These are phyloP conservation scores for Rhodosporidiobolus sp. DNA, from an alignment of 768 basidiomycete genomes.

Conservation along the genomic window DNA sequence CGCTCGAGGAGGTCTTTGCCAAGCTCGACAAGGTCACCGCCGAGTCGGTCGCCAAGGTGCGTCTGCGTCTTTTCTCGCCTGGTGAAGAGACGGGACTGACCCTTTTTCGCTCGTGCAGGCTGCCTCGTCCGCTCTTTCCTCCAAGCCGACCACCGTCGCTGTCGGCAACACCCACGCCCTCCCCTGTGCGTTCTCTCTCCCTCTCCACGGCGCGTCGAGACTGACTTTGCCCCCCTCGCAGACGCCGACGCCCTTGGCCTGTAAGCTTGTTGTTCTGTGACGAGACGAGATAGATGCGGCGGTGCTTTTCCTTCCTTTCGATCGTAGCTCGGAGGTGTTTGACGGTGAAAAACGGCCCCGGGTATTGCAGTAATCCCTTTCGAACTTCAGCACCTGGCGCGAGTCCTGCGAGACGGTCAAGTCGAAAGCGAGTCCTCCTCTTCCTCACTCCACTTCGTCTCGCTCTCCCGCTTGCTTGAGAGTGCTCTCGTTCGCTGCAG, in stretches of 20 bases:
- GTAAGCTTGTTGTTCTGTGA: slow-evolving; percentile 3
- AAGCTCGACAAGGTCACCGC: slow-evolving; percentile 68
- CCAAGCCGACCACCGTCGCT: slow-evolving; percentile 81
- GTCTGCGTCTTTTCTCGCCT: slow-evolving; percentile 36
- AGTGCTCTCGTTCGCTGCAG: too few relatives aligned
- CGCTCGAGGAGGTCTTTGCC: slow-evolving; percentile 63
- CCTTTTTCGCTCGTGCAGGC: slow-evolving; percentile 54
- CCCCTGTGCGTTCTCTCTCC: slow-evolving; percentile 51
- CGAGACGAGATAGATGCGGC: background rate
- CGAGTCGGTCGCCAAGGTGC: slow-evolving; percentile 67
- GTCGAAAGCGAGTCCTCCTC: too few relatives aligned
- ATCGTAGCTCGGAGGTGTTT: too few relatives aligned
- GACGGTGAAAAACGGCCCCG: too few relatives aligned
- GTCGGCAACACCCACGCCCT: slow-evolving; percentile 73
- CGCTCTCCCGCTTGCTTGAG: too few relatives aligned
- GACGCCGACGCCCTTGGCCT: slow-evolving; percentile 43
- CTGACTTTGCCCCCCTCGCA: background rate
- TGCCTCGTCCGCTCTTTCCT: slow-evolving; percentile 63
- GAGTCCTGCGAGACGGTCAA: too few relatives aligned
- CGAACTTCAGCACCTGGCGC: too few relatives aligned
- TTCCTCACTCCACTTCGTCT: too few relatives aligned
- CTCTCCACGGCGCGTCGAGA: accelerated
- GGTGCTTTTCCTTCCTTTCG: background rate
- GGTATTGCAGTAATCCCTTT: too few relatives aligned
- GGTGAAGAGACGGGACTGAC: background rate